phyloP scores from a whole-genome alignment of 768 basidiomycete species.

The Mycena galopus region DNA sequence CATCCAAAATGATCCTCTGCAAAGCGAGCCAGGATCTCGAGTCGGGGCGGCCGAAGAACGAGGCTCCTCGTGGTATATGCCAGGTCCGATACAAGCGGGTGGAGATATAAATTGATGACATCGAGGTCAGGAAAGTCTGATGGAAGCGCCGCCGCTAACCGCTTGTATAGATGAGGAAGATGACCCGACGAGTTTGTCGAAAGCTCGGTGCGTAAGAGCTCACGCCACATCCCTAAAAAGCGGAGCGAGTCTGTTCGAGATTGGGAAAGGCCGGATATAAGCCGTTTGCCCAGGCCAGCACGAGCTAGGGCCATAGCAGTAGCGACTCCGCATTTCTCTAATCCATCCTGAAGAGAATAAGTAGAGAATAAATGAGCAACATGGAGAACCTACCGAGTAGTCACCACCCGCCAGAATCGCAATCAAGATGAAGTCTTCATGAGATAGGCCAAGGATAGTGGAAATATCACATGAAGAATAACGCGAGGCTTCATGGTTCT shows the following conservation, averaged over 20 bases:
- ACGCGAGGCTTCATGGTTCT: constrained; percentile 58
- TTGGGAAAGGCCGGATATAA: constrained; percentile 8
- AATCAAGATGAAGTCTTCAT: constrained; percentile 54
- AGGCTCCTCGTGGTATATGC: too few relatives aligned
- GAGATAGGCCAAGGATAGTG: constrained; percentile 39
- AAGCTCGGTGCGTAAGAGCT: constrained; percentile 4
- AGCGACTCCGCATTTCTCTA: not conserved
- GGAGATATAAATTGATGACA: too few relatives aligned
- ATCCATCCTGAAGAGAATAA: not conserved
- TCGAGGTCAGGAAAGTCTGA: too few relatives aligned
- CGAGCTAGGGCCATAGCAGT: constrained; percentile 29
- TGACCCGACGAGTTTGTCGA: constrained; percentile 32
- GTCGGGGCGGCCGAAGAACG: too few relatives aligned
- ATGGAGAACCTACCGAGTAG: constrained; percentile 48
- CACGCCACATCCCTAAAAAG: constrained; percentile 10
- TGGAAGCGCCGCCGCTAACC: not conserved
- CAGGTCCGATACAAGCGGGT: too few relatives aligned
- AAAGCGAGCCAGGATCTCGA: too few relatives aligned
- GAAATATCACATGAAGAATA: constrained; percentile 42
- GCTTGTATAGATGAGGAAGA: constrained; percentile 38
- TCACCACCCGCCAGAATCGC: constrained; percentile 57
- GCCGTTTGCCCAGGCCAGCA: constrained; percentile 22
- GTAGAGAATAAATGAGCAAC: too few relatives aligned
- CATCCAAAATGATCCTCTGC: too few relatives aligned
- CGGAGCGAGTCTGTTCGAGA: not conserved